Conservation (phyloP, 768 basidiomycete genomes). For the Kwoniella mangroviensis region DNA sequence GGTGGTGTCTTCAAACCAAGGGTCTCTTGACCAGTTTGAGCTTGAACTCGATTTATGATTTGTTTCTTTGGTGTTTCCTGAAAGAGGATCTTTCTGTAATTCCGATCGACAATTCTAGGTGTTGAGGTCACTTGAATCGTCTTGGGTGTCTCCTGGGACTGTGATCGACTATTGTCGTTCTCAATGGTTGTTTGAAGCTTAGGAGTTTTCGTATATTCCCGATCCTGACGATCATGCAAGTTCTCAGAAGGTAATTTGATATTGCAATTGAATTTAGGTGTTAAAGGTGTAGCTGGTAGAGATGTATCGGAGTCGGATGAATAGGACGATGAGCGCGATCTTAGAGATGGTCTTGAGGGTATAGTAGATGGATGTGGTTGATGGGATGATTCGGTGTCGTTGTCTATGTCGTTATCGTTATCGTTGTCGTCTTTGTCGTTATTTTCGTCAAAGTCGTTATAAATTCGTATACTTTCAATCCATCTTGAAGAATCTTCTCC, state of each 20-base stretch:
- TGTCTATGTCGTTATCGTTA: not conserved
- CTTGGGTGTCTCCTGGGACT: not conserved
- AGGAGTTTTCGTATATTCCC: not conserved
- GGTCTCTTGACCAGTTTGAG: not conserved
- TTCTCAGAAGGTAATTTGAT: conserved; percentile 7
- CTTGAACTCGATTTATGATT: not conserved
- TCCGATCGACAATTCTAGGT: not conserved
- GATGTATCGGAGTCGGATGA: conserved; percentile 11
- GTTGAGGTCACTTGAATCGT: not conserved
- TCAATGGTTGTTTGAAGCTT: not conserved
- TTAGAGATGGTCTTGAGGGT: conserved; percentile 2
- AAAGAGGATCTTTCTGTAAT: not conserved
- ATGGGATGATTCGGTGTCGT: too few species aligned
- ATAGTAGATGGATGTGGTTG: not conserved
- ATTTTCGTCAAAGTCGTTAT: conserved; percentile 18
- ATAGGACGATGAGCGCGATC: conserved; percentile 5
- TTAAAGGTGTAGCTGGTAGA: conserved; percentile 1
- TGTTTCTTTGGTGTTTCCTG: conserved; percentile 5
- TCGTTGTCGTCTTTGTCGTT: conserved; percentile 11
- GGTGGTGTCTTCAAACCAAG: conserved; percentile 11
- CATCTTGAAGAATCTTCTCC: conserved; percentile 4
- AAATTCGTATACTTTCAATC: not conserved
- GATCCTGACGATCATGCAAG: not conserved
- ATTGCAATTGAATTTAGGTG: conserved; percentile 3
- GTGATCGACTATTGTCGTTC: not conserved